These are phyloP conservation scores for Phytophthora meadii DNA, from an alignment of 352 stramenopile genomes.

Conservation along the genomic window DNA sequence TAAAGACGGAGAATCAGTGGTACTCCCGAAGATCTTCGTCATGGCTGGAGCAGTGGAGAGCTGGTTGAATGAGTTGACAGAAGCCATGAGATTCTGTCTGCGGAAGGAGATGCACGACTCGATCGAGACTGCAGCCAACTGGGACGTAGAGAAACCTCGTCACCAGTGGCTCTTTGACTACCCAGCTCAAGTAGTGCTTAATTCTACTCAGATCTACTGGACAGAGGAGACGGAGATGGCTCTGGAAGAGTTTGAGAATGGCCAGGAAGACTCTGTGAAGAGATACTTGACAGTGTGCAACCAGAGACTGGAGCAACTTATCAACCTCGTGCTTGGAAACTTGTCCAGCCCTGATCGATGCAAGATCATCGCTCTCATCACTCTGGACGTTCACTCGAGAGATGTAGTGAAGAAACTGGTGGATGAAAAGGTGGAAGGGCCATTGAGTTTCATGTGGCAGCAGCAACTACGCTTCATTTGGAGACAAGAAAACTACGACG, in stretches of 20 bases:
- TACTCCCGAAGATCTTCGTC: conserved; percentile 76
- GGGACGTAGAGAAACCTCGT: conserved; percentile 96
- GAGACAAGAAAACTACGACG: conserved; percentile 94
- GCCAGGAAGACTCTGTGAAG: conserved; percentile 89
- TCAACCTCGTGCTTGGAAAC: conserved; percentile 92
- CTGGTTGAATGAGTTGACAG: conserved; percentile 89
- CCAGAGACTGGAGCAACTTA: conserved; percentile 90
- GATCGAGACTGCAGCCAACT: conserved; percentile 87
- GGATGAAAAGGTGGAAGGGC: conserved; percentile 89
- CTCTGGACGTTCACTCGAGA: conserved; percentile 95
- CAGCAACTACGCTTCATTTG: conserved; percentile 91
- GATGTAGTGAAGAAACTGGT: conserved; percentile 93
- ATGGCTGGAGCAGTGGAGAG: conserved; percentile 87
- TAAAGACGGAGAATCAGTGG: conserved; percentile 77
- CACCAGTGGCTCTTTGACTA: conserved; percentile 99
- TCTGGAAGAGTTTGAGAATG: conserved; percentile 89
- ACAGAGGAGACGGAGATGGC: conserved; percentile 96
- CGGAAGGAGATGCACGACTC: conserved; percentile 90
- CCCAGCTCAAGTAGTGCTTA: conserved; percentile 90
- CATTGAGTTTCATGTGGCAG: conserved; percentile 89
- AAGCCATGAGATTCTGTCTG: conserved; percentile 86
- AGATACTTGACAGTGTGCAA: conserved; percentile 84
- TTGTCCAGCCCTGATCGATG: conserved; percentile 90
- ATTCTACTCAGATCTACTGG: conserved; percentile 94
- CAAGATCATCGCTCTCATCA: conserved; percentile 97